These are phyloP conservation scores for Imleria badia DNA, from an alignment of 768 basidiomycete genomes.

Conservation along the genomic window DNA sequence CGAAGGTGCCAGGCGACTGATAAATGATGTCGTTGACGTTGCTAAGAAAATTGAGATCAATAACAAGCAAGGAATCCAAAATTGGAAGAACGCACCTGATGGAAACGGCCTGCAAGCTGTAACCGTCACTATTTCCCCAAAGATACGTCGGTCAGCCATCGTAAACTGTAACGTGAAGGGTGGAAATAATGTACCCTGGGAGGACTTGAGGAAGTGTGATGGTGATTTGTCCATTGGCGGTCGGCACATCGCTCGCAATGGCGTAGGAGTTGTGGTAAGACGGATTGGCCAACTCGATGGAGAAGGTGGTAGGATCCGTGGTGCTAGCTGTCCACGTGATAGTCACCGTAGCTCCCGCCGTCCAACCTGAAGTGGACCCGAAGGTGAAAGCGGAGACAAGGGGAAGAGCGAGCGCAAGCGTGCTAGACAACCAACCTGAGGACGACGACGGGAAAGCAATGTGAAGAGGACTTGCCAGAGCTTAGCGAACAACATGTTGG, in stretches of 20 bases:
- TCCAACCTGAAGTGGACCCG: conserved; percentile 34
- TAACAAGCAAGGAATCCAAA: background rate
- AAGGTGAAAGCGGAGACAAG: conserved; percentile 46
- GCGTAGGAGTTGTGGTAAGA: conserved; percentile 54
- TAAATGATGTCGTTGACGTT: too few species aligned
- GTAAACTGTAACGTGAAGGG: background rate
- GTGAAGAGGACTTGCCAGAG: conserved; percentile 38
- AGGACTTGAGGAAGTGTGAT: conserved; percentile 52
- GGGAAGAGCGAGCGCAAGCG: conserved; percentile 46
- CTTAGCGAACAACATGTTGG: conserved; percentile 55
- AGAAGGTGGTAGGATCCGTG: conserved; percentile 43
- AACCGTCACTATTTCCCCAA: conserved; percentile 38
- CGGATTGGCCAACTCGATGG: conserved; percentile 47
- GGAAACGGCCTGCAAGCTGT: conserved; percentile 48
- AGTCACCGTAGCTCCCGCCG: conserved; percentile 36
- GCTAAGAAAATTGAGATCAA: conserved; percentile 15
- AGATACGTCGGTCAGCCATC: background rate
- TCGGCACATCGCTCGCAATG: conserved; percentile 51
- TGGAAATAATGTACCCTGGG: conserved; percentile 37
- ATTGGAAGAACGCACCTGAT: conserved; percentile 30
- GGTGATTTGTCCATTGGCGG: conserved; percentile 11
- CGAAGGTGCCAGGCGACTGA: conserved; percentile 43
- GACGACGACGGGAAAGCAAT: background rate
- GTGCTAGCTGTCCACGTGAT: conserved; percentile 46
- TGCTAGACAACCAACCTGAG: conserved; percentile 24